These are phyloP conservation scores for Kondoa malvinella DNA, from an alignment of 768 basidiomycete genomes.

Conservation along the genomic window DNA sequence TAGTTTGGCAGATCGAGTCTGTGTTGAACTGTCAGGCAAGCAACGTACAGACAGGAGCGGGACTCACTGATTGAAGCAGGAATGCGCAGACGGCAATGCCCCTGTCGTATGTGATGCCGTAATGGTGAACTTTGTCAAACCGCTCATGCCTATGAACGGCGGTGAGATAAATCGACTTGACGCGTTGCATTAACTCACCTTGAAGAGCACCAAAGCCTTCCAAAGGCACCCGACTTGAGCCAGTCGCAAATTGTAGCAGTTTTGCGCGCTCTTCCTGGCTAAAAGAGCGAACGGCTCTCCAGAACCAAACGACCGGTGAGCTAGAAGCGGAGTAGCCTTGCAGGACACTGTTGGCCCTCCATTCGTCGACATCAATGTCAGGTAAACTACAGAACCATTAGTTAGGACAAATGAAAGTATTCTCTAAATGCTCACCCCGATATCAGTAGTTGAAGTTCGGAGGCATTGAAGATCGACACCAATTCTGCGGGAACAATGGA, in stretches of 20 bases:
- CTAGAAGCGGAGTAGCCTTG: constrained; percentile 60
- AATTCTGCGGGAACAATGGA: constrained; percentile 96
- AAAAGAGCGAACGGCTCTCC: constrained; percentile 94
- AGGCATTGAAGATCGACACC: constrained; percentile 84
- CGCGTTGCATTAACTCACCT: constrained; percentile 26
- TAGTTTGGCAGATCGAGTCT: constrained; percentile 65
- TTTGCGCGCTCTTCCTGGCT: constrained; percentile 91
- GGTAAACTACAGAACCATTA: constrained; percentile 34
- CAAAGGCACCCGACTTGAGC: constrained; percentile 32
- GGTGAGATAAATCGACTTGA: constrained; percentile 1
- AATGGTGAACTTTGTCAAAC: constrained; percentile 23
- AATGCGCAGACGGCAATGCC: constrained; percentile 22
- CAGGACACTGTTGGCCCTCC: constrained; percentile 81
- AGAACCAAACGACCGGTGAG: constrained; percentile 98
- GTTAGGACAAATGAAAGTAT: not conserved
- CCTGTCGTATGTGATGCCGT: constrained; percentile 14
- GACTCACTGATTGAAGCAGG: constrained; percentile 28
- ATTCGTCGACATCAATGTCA: constrained; percentile 97
- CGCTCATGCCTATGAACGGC: constrained; percentile 33
- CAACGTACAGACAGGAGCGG: not conserved
- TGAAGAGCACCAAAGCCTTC: constrained; percentile 87
- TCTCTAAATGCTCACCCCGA: constrained; percentile 55
- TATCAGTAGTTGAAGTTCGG: constrained; percentile 82
- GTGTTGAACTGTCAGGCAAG: not conserved
- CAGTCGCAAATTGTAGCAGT: constrained; percentile 88